Evolutionary conservation across 306 rosid genomes (phyloP).

Genomic region (Lagenaria siceraria): DNA sequence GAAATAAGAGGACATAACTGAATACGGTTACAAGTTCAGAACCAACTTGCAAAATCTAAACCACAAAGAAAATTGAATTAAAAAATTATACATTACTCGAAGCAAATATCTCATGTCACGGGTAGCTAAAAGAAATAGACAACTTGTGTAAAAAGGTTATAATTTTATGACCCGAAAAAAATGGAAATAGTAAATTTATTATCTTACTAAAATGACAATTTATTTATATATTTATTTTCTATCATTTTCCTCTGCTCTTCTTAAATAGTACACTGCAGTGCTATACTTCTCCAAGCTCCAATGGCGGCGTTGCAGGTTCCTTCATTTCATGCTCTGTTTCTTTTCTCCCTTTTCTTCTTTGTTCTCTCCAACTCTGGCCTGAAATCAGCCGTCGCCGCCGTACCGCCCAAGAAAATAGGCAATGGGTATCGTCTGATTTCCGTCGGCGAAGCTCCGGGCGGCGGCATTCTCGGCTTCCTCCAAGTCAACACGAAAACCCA

Average conservation of each 20-base stretch:
- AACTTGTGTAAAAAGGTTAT: neutral
- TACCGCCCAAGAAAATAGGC: conserved; percentile 41
- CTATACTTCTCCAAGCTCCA: neutral
- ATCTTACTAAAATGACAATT: neutral
- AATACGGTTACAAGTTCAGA: neutral
- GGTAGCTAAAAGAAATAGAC: neutral
- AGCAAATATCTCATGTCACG: neutral
- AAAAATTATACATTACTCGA: neutral
- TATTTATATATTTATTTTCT: neutral
- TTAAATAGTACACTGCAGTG: neutral
- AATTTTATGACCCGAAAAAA: neutral
- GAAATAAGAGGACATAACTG: neutral
- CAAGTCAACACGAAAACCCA: conserved; percentile 35
- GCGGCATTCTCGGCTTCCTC: conserved; percentile 63
- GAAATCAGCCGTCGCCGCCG: conserved; percentile 18
- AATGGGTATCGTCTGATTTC: conserved; percentile 74
- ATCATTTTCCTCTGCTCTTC: neutral
- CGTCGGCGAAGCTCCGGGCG: conserved; percentile 43
- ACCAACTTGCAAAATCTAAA: neutral
- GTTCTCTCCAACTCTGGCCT: conserved; percentile 13
- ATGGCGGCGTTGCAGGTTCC: neutral
- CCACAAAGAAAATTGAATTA: neutral
- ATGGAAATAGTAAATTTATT: neutral
- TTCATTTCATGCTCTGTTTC: neutral
- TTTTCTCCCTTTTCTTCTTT: conserved; percentile 19